A percentile compares a stretch with the other conserved stretches of the same genome.
phyloP scores from a whole-genome alignment of 306 rosid genomes.

The Arachis hypogaea region DNA sequence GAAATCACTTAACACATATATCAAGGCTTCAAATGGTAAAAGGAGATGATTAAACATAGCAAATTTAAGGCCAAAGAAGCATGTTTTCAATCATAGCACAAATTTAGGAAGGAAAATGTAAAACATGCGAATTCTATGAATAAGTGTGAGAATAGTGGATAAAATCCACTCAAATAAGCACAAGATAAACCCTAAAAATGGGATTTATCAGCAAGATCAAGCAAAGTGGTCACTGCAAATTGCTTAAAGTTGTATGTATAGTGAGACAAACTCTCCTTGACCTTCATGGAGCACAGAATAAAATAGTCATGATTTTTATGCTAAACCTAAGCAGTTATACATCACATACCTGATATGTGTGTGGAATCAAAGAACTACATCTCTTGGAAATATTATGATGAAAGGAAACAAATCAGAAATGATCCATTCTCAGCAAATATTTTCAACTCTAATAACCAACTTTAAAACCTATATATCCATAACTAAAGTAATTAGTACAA shows the following conservation, averaged over 20 bases:
- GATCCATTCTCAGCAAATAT: not conserved
- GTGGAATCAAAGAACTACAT: constrained; percentile 23
- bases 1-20: too few relatives aligned
- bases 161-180: too few relatives aligned
- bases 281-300: constrained; percentile 50
- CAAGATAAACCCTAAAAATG: too few relatives aligned
- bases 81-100: too few relatives aligned
- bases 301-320: constrained; percentile 18
- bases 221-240: constrained; percentile 91
- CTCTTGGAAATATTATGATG: constrained; percentile 9
- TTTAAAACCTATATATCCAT: constrained; percentile 2
- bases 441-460: not conserved
- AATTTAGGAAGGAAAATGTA: too few relatives aligned
- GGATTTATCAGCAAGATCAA: constrained; percentile 52
- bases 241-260: constrained; percentile 98
- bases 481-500: constrained; percentile 18
- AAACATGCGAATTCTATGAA: too few relatives aligned
- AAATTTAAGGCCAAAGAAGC: too few relatives aligned
- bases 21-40: too few relatives aligned
- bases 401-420: constrained; percentile 17
- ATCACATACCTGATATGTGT: not conserved
- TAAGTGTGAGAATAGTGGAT: too few relatives aligned
- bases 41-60: too few relatives aligned
- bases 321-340: not conserved
- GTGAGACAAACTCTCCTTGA: constrained; percentile 83